Evolutionary conservation across 1,284 basidiomycete species (phyloP).

Genomic region (Inonotus hispidus): DNA sequence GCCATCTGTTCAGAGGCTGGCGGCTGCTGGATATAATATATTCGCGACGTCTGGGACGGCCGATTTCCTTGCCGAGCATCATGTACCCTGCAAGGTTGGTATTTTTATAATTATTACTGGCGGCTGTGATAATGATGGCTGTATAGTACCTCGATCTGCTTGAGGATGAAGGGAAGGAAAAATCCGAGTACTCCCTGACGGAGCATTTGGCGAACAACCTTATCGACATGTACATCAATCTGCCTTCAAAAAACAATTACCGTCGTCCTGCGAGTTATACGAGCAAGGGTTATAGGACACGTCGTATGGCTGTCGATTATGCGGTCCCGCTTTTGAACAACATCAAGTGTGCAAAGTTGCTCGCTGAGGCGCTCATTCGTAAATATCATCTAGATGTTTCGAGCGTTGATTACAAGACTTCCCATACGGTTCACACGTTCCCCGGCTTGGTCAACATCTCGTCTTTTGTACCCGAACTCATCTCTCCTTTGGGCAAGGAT

Average conservation of each 20-base stretch:
- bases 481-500: conserved; percentile 55
- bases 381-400: conserved; percentile 86
- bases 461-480: conserved; percentile 80
- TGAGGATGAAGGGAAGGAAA: conserved; percentile 88
- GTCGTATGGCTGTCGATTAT: conserved; percentile 99
- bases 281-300: conserved; percentile 94
- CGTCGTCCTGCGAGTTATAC: conserved; percentile 96
- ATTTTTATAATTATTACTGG: conserved; percentile 9
- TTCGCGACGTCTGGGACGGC: conserved; percentile 97
- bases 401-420: conserved; percentile 92
- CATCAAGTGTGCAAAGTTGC: conserved; percentile 97
- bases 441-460: conserved; percentile 90
- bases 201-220: conserved; percentile 94
- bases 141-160: conserved; percentile 84
- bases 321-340: conserved; percentile 97
- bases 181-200: conserved; percentile 92
- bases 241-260: conserved; percentile 98
- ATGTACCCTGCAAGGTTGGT: conserved; percentile 61
- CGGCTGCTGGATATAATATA: conserved; percentile 91
- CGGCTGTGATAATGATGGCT: conserved; percentile 20
- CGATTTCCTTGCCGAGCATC: conserved; percentile 86
- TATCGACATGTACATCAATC: conserved; percentile 98
- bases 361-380: conserved; percentile 92
- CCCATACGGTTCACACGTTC: conserved; percentile 86
- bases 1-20: conserved; percentile 95